Evolutionary conservation across 805 yeast genomes (phyloP), one percentile per base, ranked within the genome.

Genomic region (Jamesozyma lodderae): DNA sequence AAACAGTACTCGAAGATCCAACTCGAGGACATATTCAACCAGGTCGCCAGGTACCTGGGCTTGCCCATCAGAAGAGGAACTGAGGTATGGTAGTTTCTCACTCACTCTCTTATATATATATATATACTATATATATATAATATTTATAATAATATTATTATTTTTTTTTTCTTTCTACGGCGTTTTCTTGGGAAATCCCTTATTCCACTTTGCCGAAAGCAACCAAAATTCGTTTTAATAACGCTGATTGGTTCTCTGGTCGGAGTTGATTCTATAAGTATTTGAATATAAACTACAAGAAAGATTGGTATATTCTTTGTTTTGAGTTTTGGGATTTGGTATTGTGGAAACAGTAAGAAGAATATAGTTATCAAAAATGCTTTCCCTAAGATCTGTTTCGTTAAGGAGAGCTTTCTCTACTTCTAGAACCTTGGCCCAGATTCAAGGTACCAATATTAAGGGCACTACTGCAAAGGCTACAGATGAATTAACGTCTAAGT

Each of bases 211-310:
- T 72, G 33, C 87, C 79, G 31, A 90, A 67, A 0, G 92, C 81
- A 3, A 86, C 73, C 60, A 90, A 97, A 0, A 96, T 95, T 52
- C 81, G 87, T 52, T 85, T 85, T 68, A 90, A 92, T 60, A 92
- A 90, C 45, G 86, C 96, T 29, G 85, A 63, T 59, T 90, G 96
- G n/a, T n/a, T n/a, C n/a, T n/a, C n/a, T n/a, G n/a, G n/a, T n/a
- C n/a, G n/a, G n/a, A n/a, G n/a, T n/a, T n/a, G n/a, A n/a, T n/a
- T n/a, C n/a, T n/a, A n/a, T n/a, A n/a, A n/a, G n/a, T n/a, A n/a
- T n/a, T n/a, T n/a, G n/a, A n/a, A n/a, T n/a, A n/a, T n/a, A n/a
- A n/a, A n/a, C n/a, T n/a, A n/a, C n/a, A n/a, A n/a, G n/a, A n/a
- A n/a, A n/a, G n/a, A n/a, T n/a, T n/a, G n/a, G n/a, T n/a, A n/a